phyloP scores from a whole-genome alignment of 352 stramenopile genomes.

The Thalassiosira exigua region DNA sequence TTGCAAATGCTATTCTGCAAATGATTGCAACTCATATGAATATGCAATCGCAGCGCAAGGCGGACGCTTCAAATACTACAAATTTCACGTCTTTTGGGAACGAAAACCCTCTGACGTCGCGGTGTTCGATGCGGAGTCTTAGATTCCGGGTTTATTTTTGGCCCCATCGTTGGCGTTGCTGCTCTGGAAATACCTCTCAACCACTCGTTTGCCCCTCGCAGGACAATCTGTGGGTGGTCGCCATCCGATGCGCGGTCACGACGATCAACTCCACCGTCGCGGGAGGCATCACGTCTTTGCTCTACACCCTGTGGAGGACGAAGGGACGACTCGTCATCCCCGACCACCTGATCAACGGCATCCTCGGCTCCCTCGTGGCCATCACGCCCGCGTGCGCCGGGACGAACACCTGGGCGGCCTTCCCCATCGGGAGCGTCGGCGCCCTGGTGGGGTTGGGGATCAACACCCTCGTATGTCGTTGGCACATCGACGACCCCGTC shows the following conservation, averaged over 20 bases:
- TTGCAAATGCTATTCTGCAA: no score
- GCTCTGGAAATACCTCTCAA: no score
- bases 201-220: no score
- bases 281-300: slow-evolving; percentile 18
- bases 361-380: slow-evolving; percentile 37
- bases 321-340: slow-evolving; percentile 10
- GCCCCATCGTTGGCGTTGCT: no score
- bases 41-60: no score
- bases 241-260: slow-evolving; percentile 9
- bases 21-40: no score
- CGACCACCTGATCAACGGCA: slow-evolving; percentile 39
- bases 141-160: no score
- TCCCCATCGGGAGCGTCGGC: slow-evolving; percentile 52
- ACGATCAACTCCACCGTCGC: slow-evolving; percentile 31
- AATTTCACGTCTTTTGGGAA: no score
- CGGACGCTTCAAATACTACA: no score
- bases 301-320: slow-evolving; percentile 29
- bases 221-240: slow-evolving; percentile 22
- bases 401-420: slow-evolving; percentile 45
- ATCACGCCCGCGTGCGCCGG: slow-evolving; percentile 21
- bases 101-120: no score
- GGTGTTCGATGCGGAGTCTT: no score
- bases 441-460: slow-evolving; percentile 19
- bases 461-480: slow-evolving; percentile 23
- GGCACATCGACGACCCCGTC: slow-evolving; percentile 55